Conservation (phyloP, 176 grass and related monocot genomes). For the Rhipidocladum racemiflorum region DNA sequence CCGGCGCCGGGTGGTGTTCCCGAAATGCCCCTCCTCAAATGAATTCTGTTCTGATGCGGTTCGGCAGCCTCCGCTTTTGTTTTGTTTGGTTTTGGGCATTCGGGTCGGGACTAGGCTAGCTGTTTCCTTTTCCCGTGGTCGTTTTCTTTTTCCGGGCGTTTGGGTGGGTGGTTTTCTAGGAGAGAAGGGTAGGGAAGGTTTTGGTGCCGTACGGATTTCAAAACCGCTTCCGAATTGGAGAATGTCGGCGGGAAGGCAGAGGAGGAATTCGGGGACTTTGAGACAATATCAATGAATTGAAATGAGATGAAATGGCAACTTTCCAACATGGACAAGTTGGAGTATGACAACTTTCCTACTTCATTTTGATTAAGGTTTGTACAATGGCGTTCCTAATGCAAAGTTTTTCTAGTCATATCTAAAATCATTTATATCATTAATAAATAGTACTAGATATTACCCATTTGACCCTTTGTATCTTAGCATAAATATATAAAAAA, state of each 20-base stretch:
- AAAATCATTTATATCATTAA: no score
- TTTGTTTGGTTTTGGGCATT: not conserved
- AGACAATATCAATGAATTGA: not conserved
- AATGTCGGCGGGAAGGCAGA: slow-evolving; percentile 60
- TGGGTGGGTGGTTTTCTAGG: slow-evolving; percentile 25
- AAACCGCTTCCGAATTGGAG: slow-evolving; percentile 48
- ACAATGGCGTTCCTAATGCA: no score
- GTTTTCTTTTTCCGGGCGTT: not conserved
- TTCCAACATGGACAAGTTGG: not conserved
- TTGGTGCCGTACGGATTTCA: slow-evolving; percentile 28
- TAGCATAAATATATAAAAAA: no score
- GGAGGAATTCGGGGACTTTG: slow-evolving; percentile 29
- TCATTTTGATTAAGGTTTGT: not conserved
- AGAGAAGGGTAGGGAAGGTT: not conserved
- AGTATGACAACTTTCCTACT: not conserved
- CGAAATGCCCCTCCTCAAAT: not conserved
- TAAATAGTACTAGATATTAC: no score
- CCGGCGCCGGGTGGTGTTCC: slow-evolving; percentile 2
- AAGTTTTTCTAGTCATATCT: no score
- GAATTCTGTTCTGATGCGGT: not conserved
- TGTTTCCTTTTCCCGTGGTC: not conserved
- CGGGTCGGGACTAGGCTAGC: not conserved
- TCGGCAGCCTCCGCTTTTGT: slow-evolving; percentile 10
- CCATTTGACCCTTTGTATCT: no score
- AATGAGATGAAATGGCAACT: not conserved